Base-by-base conservation (phyloP, 148 eudicot genomes). In the Selenicereus undatus region DNA sequence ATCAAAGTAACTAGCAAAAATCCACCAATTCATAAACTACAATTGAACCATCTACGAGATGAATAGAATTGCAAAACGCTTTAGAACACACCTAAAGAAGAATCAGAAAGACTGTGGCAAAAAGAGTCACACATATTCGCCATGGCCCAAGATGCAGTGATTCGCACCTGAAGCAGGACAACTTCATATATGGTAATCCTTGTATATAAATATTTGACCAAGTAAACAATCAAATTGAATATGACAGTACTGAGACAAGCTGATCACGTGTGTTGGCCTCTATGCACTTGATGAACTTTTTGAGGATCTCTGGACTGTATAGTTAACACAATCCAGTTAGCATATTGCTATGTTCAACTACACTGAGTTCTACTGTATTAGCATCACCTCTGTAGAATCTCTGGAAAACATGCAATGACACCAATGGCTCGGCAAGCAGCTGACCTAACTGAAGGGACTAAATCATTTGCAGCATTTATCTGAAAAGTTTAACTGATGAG, bases 381-480 rank as follows among this genome's bases (percentile, higher is more conserved):
- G 30, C 58, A 83, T 81, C 77, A 92, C 97, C 94, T 93, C 64
- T 52, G 78, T 17, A 88, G 86, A 83, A 93, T 91, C 64, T 86
- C 89, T 24, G 97, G 97, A 85, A 96, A 96, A 85, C 91, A 92
- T 56, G 96, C 88, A 84, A 96, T 90, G 73, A 96, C 93, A 64
- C 99, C 99, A 85, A 96, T 91, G 76, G 99, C 95, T 48, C 99
- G 97, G 83, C 98, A 96, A 84, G 99, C 97, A 78, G 95, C 98
- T 84, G 98, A 90, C 81, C 93, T 92, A 62, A 96, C 97, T 62
- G 95, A 89, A 83, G 99, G 93, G 78, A 83, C 94, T 85, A 82
- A 89, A 81, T 93, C 99, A 30, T 85, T 86, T 66, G 99, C 91
- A 82, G 91, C 97, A 81, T 86, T 81, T 83, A 91, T 82, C 98